phyloP scores from a whole-genome alignment of 305 asterid species.

The Fraxinus dipetala region DNA sequence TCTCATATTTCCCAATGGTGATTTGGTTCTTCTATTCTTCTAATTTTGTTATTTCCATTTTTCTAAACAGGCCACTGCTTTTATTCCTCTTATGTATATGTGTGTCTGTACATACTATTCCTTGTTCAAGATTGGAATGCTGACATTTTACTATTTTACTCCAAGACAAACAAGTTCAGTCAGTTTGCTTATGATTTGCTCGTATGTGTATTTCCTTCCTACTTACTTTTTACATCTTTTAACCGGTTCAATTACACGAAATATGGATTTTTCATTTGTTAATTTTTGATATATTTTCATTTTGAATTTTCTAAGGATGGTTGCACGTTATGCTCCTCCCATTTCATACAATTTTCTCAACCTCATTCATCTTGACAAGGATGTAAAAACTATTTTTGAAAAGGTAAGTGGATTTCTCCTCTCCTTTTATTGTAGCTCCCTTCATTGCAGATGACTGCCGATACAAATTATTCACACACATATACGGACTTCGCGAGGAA shows the following conservation, averaged over 20 bases:
- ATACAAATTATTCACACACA: neutral
- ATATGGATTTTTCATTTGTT: conserved; percentile 1
- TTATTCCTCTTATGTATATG: conserved; percentile 74
- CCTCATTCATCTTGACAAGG: conserved; percentile 55
- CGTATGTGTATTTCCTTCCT: conserved; percentile 43
- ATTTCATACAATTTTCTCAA: conserved; percentile 80
- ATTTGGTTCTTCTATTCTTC: conserved; percentile 10
- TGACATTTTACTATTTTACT: conserved; percentile 65
- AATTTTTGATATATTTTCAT: conserved; percentile 6
- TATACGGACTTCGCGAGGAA: neutral
- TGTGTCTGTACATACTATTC: conserved; percentile 77
- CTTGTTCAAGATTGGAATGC: conserved; percentile 71
- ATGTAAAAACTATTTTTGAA: conserved; percentile 60
- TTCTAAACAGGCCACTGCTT: conserved; percentile 51
- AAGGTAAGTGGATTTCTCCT: conserved; percentile 34
- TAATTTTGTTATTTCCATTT: conserved; percentile 15
- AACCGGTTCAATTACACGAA: neutral
- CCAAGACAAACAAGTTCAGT: conserved; percentile 80
- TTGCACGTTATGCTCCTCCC: conserved; percentile 81
- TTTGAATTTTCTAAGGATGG: conserved; percentile 48
- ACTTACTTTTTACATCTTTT: conserved; percentile 5
- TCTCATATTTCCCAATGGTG: neutral
- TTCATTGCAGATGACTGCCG: neutral
- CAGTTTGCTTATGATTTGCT: conserved; percentile 87
- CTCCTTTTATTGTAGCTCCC: neutral